Conservation (phyloP, 2,329 filamentous ascomycete genomes). For the Neofusicoccum laricinum region DNA sequence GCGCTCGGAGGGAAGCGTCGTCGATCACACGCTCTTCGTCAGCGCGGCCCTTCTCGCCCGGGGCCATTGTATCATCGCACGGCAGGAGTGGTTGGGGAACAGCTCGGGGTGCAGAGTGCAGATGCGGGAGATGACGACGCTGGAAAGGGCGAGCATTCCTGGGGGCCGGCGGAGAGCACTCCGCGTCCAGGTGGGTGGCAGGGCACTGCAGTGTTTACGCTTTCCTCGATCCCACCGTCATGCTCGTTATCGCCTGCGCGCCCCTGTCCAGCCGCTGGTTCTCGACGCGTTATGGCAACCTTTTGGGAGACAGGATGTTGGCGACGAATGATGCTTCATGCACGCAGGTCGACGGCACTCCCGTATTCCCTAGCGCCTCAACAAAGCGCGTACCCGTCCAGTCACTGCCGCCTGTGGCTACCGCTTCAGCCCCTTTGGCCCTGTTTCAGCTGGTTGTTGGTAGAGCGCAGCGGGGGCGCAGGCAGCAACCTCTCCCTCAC, state of each 20-base stretch:
- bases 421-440: background rate
- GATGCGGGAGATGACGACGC: background rate
- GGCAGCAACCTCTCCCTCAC: background rate
- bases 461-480: background rate
- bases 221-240: background rate
- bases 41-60: background rate
- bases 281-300: too few relatives aligned
- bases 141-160: background rate
- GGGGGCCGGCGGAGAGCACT: background rate
- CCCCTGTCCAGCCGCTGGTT: too few relatives aligned
- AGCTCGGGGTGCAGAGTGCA: background rate
- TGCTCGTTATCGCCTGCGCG: too few relatives aligned
- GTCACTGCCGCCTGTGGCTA: background rate
- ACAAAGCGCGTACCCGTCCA: background rate
- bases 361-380: background rate
- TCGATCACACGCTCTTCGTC: background rate
- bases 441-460: background rate
- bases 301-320: background rate
- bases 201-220: too few relatives aligned
- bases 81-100: background rate
- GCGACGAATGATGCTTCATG: background rate
- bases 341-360: background rate
- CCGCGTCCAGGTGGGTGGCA: background rate
- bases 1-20: background rate
- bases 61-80: background rate